phyloP scores from a whole-genome alignment of 2,329 filamentous ascomycete genomes.

The Amesomyces nigricolor region DNA sequence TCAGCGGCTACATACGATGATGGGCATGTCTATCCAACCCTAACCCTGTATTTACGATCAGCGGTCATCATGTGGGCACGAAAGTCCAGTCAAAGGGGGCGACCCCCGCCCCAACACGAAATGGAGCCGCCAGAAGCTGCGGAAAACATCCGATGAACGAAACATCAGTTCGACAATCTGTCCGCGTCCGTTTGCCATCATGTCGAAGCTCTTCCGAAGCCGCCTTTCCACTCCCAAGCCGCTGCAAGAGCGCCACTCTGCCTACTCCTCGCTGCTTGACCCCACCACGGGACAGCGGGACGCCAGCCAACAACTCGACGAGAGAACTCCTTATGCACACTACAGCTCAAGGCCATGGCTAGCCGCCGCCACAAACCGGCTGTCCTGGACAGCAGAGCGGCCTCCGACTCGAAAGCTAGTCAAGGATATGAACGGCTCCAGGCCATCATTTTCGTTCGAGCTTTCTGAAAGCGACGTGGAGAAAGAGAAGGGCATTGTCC shows the following conservation, averaged over 20 bases:
- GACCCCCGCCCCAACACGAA: neutral
- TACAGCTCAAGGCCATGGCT: slow-evolving; percentile 20
- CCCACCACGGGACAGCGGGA: slow-evolving; percentile 6
- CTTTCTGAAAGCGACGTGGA: slow-evolving; percentile 23
- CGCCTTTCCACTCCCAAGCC: slow-evolving; percentile 7
- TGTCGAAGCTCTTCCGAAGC: slow-evolving; percentile 22
- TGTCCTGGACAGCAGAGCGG: slow-evolving; percentile 19
- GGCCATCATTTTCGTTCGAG: slow-evolving; percentile 22
- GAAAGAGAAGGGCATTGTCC: slow-evolving; percentile 23
- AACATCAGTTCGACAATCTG: neutral
- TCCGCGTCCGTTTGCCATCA: neutral
- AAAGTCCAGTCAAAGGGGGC: slow-evolving; percentile 1
- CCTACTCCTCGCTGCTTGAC: slow-evolving; percentile 24
- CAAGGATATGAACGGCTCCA: slow-evolving; percentile 24
- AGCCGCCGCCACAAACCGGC: slow-evolving; percentile 15
- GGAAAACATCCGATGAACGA: neutral
- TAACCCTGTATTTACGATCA: slow-evolving; percentile 5
- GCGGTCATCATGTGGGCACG: neutral
- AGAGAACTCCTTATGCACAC: slow-evolving; percentile 11
- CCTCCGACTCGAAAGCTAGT: slow-evolving; percentile 24
- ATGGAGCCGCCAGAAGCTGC: neutral
- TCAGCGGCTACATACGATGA: too few species aligned
- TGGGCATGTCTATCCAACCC: neutral
- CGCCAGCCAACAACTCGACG: neutral
- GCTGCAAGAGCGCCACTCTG: slow-evolving; percentile 13